phyloP scores from a whole-genome alignment of 257 asterid genomes.

The Salvia rosmarinus region DNA sequence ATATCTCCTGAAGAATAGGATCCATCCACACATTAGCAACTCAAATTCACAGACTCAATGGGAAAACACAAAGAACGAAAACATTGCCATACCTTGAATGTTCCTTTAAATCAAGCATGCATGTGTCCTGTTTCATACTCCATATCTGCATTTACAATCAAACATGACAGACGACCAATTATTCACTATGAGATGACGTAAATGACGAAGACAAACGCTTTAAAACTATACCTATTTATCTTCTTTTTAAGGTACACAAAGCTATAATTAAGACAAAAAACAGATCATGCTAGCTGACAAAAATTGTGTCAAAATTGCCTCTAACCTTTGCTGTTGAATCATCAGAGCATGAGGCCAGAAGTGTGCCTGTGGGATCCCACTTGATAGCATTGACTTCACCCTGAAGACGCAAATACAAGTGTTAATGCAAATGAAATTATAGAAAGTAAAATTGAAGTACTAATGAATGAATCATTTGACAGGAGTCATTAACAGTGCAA shows the following conservation, averaged over 20 bases:
- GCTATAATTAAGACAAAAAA: conserved; percentile 24
- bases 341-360: conserved; percentile 96
- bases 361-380: conserved; percentile 96
- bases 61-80: neutral
- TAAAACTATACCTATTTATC: conserved; percentile 8
- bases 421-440: conserved; percentile 16
- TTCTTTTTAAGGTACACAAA: neutral
- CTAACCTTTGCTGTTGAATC: conserved; percentile 94
- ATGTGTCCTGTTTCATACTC: conserved; percentile 82
- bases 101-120: conserved; percentile 76
- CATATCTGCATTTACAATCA: conserved; percentile 75
- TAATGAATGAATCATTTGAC: neutral
- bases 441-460: neutral
- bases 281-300: conserved; percentile 9
- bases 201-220: conserved; percentile 12
- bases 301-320: conserved; percentile 23
- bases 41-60: conserved; percentile 15
- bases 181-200: conserved; percentile 8
- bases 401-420: conserved; percentile 48
- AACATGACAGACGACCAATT: conserved; percentile 30
- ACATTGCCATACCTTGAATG: conserved; percentile 63
- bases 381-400: conserved; percentile 96
- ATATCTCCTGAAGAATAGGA: conserved; percentile 71
- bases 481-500: neutral
- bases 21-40: conserved; percentile 24